Conservation (phyloP, 2,329 filamentous ascomycete species). For the Pseudopithomyces chartarum region DNA sequence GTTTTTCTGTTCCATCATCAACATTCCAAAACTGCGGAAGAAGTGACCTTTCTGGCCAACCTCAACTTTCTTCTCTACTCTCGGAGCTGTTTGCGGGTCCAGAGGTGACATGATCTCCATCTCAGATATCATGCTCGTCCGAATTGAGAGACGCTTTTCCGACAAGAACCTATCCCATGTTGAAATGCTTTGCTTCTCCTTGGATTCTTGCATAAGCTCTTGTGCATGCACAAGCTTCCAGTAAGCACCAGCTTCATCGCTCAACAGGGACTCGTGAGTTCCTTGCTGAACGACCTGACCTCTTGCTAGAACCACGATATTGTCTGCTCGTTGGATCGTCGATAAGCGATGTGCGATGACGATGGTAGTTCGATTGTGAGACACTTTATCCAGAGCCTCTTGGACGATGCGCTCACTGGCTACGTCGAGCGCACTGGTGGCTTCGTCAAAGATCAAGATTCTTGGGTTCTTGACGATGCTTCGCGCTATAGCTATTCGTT, state of each 20-base stretch:
- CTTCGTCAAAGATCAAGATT: constrained; percentile 47
- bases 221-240: constrained; percentile 62
- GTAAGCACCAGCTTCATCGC: constrained; percentile 63
- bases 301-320: constrained; percentile 72
- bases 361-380: constrained; percentile 61
- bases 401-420: constrained; percentile 47
- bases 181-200: background rate
- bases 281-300: constrained; percentile 73
- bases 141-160: background rate
- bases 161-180: background rate
- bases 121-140: constrained; percentile 5
- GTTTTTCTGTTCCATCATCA: constrained; percentile 24
- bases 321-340: constrained; percentile 70
- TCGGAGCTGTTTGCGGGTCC: background rate
- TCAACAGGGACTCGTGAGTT: constrained; percentile 71
- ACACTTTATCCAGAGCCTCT: constrained; percentile 38
- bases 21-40: constrained; percentile 11
- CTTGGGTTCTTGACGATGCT: constrained; percentile 47
- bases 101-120: background rate
- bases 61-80: background rate
- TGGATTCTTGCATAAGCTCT: constrained; percentile 1
- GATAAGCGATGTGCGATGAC: constrained; percentile 78
- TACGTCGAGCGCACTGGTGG: constrained; percentile 37
- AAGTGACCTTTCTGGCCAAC: background rate
- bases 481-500: constrained; percentile 55